Evolutionary conservation across 164 flowering plant genomes (phyloP).

Genomic region (Taxillus chinensis): DNA sequence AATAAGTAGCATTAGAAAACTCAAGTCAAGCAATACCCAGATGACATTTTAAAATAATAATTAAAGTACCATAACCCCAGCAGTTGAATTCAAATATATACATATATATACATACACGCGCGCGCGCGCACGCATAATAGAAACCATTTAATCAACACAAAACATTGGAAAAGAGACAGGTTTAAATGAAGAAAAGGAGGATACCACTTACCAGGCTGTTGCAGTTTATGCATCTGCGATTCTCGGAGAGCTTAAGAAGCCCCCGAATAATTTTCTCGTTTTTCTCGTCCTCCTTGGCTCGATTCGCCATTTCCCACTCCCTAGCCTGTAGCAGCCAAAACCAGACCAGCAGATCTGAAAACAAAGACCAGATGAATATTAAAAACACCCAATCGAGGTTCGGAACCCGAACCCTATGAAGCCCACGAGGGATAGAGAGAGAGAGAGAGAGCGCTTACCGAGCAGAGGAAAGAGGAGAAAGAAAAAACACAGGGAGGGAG

Average conservation of each 20-base stretch:
- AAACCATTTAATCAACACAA: not conserved
- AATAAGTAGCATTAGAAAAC: too few relatives aligned
- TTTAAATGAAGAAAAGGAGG: too few relatives aligned
- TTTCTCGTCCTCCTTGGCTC: constrained; percentile 83
- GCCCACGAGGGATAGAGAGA: not conserved
- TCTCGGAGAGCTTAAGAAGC: constrained; percentile 66
- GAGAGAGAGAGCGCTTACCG: constrained; percentile 11
- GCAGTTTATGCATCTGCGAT: constrained; percentile 82
- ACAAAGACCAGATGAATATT: not conserved
- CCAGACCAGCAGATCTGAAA: constrained; percentile 15
- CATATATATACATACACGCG: too few relatives aligned
- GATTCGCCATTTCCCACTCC: constrained; percentile 47
- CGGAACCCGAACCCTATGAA: constrained; percentile 5
- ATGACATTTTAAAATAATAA: too few relatives aligned
- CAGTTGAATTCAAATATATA: too few relatives aligned
- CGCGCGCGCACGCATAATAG: not conserved
- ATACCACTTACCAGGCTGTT: constrained; percentile 55
- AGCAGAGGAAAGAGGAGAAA: too few relatives aligned
- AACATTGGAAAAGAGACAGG: not conserved
- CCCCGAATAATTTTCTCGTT: constrained; percentile 78
- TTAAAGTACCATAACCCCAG: too few relatives aligned
- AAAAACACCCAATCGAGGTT: constrained; percentile 4
- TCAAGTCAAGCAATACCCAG: too few relatives aligned
- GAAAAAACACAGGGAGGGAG: too few relatives aligned
- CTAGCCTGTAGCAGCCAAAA: not conserved